These are phyloP conservation scores for Saccharomycopsis olivae DNA, from an alignment of 805 yeast genomes.

Conservation along the genomic window DNA sequence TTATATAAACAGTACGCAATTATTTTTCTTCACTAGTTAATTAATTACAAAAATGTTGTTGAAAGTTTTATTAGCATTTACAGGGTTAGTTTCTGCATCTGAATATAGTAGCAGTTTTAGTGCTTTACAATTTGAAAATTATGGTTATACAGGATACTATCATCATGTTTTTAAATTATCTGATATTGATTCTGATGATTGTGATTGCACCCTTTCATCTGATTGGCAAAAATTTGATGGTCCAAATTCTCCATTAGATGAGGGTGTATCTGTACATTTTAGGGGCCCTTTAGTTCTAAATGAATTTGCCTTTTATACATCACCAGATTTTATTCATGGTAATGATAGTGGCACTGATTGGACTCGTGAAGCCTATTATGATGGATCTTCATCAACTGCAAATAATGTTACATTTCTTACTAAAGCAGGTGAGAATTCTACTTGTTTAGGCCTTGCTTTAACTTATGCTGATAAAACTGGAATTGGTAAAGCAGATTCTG, in stretches of 20 bases:
- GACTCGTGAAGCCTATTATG: conserved; percentile 67
- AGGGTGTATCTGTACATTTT: conserved; percentile 64
- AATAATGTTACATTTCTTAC: conserved; percentile 66
- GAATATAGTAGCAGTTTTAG: conserved; percentile 9
- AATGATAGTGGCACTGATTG: conserved; percentile 40
- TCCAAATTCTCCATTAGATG: conserved; percentile 52
- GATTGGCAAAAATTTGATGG: conserved; percentile 36
- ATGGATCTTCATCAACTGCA: conserved; percentile 46
- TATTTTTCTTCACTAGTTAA: no score
- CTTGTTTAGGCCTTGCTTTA: conserved; percentile 61
- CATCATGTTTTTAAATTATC: conserved; percentile 35
- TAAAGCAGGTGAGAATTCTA: conserved; percentile 46
- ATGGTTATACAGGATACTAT: conserved; percentile 47
- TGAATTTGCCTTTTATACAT: conserved; percentile 47
- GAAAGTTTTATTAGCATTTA: no score
- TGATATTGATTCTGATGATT: conserved; percentile 31
- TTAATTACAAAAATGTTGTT: no score
- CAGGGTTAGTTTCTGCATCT: background rate
- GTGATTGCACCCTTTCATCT: conserved; percentile 35
- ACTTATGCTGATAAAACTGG: conserved; percentile 56
- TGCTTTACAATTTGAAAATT: conserved; percentile 38
- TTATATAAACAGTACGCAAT: no score
- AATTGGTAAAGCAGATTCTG: conserved; percentile 29
- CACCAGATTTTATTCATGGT: conserved; percentile 22
- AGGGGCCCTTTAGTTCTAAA: conserved; percentile 61